A percentile compares a stretch with the other conserved stretches of the same genome.
These are phyloP conservation scores for Pichia insulana DNA, from an alignment of 805 yeast genomes.

Conservation along the genomic window DNA sequence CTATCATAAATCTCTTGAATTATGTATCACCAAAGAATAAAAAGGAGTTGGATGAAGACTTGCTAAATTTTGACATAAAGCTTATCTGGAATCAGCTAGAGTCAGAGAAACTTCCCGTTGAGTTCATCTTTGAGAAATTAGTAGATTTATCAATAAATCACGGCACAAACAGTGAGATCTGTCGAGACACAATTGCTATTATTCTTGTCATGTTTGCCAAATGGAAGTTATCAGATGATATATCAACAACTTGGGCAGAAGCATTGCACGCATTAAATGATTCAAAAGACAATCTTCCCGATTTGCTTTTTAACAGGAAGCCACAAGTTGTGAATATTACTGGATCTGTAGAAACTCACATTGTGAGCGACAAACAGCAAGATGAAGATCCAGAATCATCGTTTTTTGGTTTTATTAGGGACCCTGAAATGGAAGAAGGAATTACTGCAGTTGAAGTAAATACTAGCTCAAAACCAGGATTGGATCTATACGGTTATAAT, in stretches of 20 bases:
- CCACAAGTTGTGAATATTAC: constrained; percentile 9
- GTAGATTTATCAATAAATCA: constrained; percentile 9
- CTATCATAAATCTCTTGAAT: constrained; percentile 11
- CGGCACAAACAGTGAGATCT: constrained; percentile 1
- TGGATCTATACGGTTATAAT: constrained; percentile 17
- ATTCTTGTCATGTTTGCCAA: constrained; percentile 20
- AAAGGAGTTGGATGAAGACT: not conserved
- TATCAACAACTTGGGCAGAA: constrained; percentile 16
- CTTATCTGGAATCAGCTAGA: constrained; percentile 11
- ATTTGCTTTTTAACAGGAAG: constrained; percentile 16
- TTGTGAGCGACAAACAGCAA: not conserved
- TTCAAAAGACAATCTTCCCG: constrained; percentile 6
- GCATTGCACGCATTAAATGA: constrained; percentile 16
- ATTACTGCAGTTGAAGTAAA: not conserved
- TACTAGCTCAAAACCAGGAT: not conserved
- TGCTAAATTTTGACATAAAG: constrained; percentile 18
- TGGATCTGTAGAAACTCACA: constrained; percentile 1
- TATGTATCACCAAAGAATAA: constrained; percentile 2
- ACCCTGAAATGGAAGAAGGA: constrained; percentile 17
- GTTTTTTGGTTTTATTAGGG: constrained; percentile 26
- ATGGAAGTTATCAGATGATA: constrained; percentile 14
- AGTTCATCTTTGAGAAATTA: constrained; percentile 20
- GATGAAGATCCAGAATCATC: constrained; percentile 20
- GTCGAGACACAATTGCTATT: constrained; percentile 19
- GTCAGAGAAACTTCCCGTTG: constrained; percentile 10